A percentile compares a stretch with the other conserved stretches of the same genome.
Evolutionary conservation across 2,329 filamentous ascomycete genomes (phyloP).

Genomic region (Magnaporthiopsis poae): DNA sequence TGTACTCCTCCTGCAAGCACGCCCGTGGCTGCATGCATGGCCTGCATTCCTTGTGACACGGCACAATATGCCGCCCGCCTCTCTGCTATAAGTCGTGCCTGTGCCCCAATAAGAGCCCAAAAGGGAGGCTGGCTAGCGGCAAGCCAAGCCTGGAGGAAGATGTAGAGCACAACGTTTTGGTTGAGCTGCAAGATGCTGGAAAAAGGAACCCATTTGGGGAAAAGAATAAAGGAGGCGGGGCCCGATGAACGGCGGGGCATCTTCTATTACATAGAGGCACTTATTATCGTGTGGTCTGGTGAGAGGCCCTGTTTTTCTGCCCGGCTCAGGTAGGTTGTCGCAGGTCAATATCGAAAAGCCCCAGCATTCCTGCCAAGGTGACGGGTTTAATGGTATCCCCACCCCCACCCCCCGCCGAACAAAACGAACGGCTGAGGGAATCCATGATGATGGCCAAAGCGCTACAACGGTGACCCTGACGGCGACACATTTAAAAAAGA

Average conservation of each 20-base stretch:
- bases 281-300: background rate
- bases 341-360: background rate
- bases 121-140: background rate
- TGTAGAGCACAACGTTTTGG: too few species aligned
- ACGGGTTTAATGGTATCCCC: background rate
- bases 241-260: background rate
- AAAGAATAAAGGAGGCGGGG: background rate
- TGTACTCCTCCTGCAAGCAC: too few species aligned
- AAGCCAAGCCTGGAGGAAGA: background rate
- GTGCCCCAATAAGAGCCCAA: background rate
- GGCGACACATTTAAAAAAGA: too few species aligned
- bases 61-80: background rate
- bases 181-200: too few species aligned
- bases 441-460: background rate
- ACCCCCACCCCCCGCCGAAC: background rate
- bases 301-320: too few species aligned
- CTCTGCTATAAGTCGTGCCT: background rate
- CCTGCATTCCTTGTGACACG: background rate
- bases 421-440: background rate
- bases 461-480: background rate
- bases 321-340: background rate
- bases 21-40: background rate
- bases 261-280: background rate
- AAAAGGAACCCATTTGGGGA: background rate
- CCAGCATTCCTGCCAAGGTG: too few species aligned